phyloP scores from a whole-genome alignment of 2,329 filamentous ascomycete species.

The Chaetomiaceae sp. region DNA sequence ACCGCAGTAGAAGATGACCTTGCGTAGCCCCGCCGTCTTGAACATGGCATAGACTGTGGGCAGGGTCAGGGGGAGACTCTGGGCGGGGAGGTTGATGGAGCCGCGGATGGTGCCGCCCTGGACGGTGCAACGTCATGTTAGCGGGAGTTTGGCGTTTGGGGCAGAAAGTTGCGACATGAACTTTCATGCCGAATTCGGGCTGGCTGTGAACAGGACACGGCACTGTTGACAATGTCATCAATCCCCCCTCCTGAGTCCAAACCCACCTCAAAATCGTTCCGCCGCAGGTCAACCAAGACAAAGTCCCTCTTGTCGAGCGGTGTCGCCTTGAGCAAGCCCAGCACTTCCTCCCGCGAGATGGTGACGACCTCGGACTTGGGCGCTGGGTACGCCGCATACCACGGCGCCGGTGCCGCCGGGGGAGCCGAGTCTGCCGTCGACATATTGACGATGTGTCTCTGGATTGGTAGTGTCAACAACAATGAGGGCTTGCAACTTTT shows the following conservation, averaged over 20 bases:
- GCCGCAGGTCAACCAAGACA: slow-evolving; percentile 38
- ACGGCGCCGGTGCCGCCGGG: slow-evolving; percentile 13
- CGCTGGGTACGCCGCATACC: slow-evolving; percentile 22
- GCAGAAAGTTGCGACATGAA: too few relatives aligned
- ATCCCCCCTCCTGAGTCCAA: not conserved
- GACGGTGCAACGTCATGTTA: too few relatives aligned
- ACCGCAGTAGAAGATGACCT: slow-evolving; percentile 48
- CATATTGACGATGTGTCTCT: not conserved
- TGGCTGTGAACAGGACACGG: not conserved
- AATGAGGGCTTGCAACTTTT: too few relatives aligned
- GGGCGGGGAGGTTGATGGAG: slow-evolving; percentile 49
- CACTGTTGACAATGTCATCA: too few relatives aligned
- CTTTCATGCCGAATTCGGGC: too few relatives aligned
- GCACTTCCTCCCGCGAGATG: slow-evolving; percentile 21
- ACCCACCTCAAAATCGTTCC: slow-evolving; percentile 38
- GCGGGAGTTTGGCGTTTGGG: too few relatives aligned
- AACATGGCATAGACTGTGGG: slow-evolving; percentile 40
- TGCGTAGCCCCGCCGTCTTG: slow-evolving; percentile 36
- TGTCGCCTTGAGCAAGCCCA: slow-evolving; percentile 16
- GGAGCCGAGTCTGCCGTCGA: not conserved
- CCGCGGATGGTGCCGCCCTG: slow-evolving; percentile 53
- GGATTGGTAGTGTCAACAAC: too few relatives aligned
- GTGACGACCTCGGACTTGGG: slow-evolving; percentile 17
- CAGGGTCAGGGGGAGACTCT: slow-evolving; percentile 41
- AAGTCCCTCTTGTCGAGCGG: slow-evolving; percentile 26